A percentile compares a stretch with the other conserved stretches of the same genome.
Evolutionary conservation across 2,329 filamentous ascomycete species (phyloP).

Genomic region (Aspergillus pseudoviridinutans): DNA sequence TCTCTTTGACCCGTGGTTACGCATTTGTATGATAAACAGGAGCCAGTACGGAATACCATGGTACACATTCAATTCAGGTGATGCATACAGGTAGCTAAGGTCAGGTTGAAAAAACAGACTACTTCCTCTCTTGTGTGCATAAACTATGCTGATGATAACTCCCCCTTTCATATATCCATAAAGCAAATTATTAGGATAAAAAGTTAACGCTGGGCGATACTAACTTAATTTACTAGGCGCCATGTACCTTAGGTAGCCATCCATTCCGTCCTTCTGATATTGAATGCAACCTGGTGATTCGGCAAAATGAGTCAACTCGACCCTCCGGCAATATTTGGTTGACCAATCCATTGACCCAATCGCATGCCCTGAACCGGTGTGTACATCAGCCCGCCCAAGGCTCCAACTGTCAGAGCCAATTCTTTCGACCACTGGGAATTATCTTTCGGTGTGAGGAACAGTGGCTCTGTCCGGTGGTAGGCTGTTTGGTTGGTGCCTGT

Average conservation of each 20-base stretch:
- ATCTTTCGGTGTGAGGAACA: constrained; percentile 21
- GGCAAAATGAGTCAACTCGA: constrained; percentile 5
- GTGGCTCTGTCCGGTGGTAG: not conserved
- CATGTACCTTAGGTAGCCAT: constrained; percentile 7
- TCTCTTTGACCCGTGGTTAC: constrained; percentile 13
- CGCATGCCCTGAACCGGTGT: constrained; percentile 18
- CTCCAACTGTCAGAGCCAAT: constrained; percentile 24
- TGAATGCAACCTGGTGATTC: constrained; percentile 10
- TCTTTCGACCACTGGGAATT: constrained; percentile 15
- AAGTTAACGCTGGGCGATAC: constrained; percentile 4
- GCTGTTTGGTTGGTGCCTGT: not conserved
- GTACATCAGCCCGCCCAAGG: constrained; percentile 29
- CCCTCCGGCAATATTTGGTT: constrained; percentile 10
- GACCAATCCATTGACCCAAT: constrained; percentile 20
- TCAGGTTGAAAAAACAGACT: not conserved
- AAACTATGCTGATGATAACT: not conserved
- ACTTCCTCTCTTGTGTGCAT: not conserved
- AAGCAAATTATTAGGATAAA: not conserved
- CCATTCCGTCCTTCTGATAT: constrained; percentile 5
- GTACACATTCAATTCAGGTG: constrained; percentile 2
- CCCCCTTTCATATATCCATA: not conserved
- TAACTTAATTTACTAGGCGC: constrained; percentile 1
- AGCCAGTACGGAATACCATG: not conserved
- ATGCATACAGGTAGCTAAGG: not conserved
- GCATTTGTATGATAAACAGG: not conserved